These are phyloP conservation scores for Lipomyces sp. DNA, from an alignment of 805 yeast genomes.

Conservation along the genomic window DNA sequence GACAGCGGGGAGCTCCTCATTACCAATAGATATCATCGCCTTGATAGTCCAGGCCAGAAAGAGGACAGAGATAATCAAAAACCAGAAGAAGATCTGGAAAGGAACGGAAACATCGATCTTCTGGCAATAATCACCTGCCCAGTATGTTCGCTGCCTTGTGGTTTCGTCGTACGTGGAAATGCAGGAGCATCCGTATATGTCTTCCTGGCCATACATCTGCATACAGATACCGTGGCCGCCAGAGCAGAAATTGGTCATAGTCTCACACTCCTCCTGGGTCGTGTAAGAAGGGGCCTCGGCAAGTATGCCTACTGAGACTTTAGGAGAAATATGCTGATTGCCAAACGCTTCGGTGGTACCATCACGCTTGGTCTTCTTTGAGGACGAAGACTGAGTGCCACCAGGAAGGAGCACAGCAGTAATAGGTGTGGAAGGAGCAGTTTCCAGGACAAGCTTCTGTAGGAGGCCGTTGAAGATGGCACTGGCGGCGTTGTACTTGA, in stretches of 20 bases:
- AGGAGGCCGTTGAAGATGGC: slow-evolving; percentile 35
- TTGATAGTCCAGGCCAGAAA: slow-evolving; percentile 55
- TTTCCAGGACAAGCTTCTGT: slow-evolving; percentile 36
- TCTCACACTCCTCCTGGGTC: slow-evolving; percentile 44
- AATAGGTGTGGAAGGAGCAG: slow-evolving; percentile 34
- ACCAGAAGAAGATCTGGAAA: slow-evolving; percentile 72
- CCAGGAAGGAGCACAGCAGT: slow-evolving; percentile 37
- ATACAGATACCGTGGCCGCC: slow-evolving; percentile 48
- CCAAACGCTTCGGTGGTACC: slow-evolving; percentile 32
- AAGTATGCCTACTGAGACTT: slow-evolving; percentile 35
- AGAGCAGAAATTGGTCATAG: slow-evolving; percentile 46
- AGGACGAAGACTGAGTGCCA: slow-evolving; percentile 21
- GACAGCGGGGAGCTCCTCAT: slow-evolving; percentile 65
- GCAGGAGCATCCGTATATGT: slow-evolving; percentile 47
- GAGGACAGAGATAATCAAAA: slow-evolving; percentile 42
- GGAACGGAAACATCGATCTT: slow-evolving; percentile 70
- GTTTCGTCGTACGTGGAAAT: slow-evolving; percentile 41
- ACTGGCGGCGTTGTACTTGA: slow-evolving; percentile 32
- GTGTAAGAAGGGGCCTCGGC: slow-evolving; percentile 36
- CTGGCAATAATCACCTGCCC: slow-evolving; percentile 59
- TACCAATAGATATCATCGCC: slow-evolving; percentile 56
- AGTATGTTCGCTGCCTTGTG: slow-evolving; percentile 44
- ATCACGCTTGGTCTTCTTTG: slow-evolving; percentile 38
- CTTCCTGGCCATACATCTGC: slow-evolving; percentile 39
- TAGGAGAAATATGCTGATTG: slow-evolving; percentile 35